Conservation (phyloP, 108 stramenopile species). For the Cyclotella choctawhatcheeana region DNA sequence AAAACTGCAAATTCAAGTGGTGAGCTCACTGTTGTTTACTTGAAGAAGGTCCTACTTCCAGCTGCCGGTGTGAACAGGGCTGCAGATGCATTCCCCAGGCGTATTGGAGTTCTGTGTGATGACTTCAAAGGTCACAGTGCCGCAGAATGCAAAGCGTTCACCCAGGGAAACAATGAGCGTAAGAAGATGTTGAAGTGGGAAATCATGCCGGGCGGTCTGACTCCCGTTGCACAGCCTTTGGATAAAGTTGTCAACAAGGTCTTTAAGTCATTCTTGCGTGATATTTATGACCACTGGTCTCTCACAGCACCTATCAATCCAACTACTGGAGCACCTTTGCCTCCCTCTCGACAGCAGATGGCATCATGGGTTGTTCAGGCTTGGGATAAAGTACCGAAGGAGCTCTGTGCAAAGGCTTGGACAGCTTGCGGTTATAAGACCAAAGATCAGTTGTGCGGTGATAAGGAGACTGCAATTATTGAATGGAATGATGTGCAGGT, state of each 20-base stretch:
- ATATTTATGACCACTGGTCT: conserved; percentile 22
- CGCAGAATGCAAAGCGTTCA: too few species aligned
- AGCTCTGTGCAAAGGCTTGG: conserved; percentile 28
- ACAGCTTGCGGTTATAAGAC: conserved; percentile 24
- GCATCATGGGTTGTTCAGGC: conserved; percentile 37
- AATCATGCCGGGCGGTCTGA: conserved; percentile 26
- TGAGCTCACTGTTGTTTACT: conserved; percentile 3
- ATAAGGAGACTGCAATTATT: too few species aligned
- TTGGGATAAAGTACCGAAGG: conserved; percentile 40
- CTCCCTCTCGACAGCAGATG: conserved; percentile 24
- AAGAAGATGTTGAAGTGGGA: not conserved
- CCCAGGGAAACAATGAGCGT: not conserved
- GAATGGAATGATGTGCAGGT: too few species aligned
- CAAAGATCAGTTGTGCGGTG: too few species aligned
- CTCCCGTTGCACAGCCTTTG: conserved; percentile 34
- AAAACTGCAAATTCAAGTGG: conserved; percentile 15
- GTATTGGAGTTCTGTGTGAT: not conserved
- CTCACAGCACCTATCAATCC: conserved; percentile 21
- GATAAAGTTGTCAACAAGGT: conserved; percentile 36
- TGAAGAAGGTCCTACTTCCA: conserved; percentile 21
- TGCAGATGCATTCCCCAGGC: not conserved
- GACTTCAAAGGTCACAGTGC: not conserved
- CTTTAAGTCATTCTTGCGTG: conserved; percentile 26
- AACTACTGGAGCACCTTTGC: conserved; percentile 11
- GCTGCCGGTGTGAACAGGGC: conserved; percentile 2